Conservation (phyloP, 192 early-diverging fungal genomes). For the Umbelopsis sp. region DNA sequence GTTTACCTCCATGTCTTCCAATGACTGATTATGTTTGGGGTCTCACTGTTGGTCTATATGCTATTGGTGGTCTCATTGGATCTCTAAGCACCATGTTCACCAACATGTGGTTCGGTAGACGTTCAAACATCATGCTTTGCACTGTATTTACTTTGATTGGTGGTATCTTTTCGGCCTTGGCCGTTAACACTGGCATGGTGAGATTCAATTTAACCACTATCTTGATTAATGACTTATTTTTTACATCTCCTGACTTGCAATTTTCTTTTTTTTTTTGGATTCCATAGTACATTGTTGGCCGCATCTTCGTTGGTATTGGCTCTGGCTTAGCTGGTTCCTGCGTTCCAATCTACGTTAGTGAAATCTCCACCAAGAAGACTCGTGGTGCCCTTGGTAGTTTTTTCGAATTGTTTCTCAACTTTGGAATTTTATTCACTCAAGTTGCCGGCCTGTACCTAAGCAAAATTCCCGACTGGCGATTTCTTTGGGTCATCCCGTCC, state of each 20-base stretch:
- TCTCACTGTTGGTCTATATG: conserved; percentile 42
- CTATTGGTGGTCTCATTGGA: conserved; percentile 56
- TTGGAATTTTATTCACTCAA: conserved; percentile 75
- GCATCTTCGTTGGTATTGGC: conserved; percentile 70
- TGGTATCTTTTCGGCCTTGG: conserved; percentile 59
- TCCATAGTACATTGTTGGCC: conserved; percentile 55
- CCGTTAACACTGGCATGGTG: conserved; percentile 59
- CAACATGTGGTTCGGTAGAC: conserved; percentile 44
- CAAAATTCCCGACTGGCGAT: conserved; percentile 64
- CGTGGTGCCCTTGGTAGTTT: conserved; percentile 71
- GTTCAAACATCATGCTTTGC: conserved; percentile 56
- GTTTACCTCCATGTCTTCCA: conserved; percentile 21
- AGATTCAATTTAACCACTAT: conserved; percentile 8
- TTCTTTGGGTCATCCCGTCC: conserved; percentile 60
- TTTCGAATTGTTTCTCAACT: conserved; percentile 74
- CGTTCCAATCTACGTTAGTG: conserved; percentile 67
- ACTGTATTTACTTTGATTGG: conserved; percentile 69
- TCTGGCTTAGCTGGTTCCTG: conserved; percentile 64
- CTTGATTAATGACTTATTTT: background rate
- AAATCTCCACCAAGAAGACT: conserved; percentile 69
- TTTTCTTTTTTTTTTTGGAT: background rate
- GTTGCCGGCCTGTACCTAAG: conserved; percentile 61
- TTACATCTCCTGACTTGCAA: background rate
- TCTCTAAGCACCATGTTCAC: conserved; percentile 46
- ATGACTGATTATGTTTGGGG: conserved; percentile 34